phyloP scores from a whole-genome alignment of 2,329 filamentous ascomycete genomes.

The Ceratocystis huliohia region DNA sequence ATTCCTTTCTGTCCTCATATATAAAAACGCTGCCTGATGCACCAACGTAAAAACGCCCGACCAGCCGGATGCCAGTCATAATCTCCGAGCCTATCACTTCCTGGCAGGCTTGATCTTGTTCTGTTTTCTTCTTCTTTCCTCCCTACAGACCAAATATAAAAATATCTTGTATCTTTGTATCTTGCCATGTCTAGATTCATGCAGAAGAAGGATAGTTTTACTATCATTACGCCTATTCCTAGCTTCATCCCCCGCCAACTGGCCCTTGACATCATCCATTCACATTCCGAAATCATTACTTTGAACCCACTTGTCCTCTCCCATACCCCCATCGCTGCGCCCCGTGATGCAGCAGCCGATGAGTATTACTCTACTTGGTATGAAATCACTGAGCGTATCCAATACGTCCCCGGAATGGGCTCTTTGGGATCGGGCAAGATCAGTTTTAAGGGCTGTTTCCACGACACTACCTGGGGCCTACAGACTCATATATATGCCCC shows the following conservation, averaged over 20 bases:
- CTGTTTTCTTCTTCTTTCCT: not conserved
- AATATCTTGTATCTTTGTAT: not conserved
- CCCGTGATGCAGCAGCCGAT: constrained; percentile 53
- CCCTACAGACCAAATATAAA: not conserved
- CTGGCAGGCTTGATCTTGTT: not conserved
- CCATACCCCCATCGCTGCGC: constrained; percentile 51
- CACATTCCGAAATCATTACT: constrained; percentile 57
- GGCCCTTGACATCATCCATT: constrained; percentile 59
- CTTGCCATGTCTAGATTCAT: constrained; percentile 32
- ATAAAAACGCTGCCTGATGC: not conserved
- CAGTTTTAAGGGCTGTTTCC: constrained; percentile 58
- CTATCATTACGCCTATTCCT: constrained; percentile 57
- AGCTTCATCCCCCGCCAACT: constrained; percentile 58
- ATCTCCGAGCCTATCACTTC: not conserved
- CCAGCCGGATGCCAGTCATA: not conserved
- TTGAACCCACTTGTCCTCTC: constrained; percentile 55
- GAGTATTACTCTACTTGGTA: constrained; percentile 66
- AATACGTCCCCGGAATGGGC: constrained; percentile 53
- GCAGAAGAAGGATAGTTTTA: constrained; percentile 53
- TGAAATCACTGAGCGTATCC: constrained; percentile 56
- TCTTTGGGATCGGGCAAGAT: constrained; percentile 53
- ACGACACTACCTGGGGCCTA: constrained; percentile 58
- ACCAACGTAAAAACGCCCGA: not conserved
- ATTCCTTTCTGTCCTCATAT: not conserved
- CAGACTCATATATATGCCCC: constrained; percentile 61